phyloP scores from a whole-genome alignment of 108 stramenopile genomes.

The Skeletonema tropicum region DNA sequence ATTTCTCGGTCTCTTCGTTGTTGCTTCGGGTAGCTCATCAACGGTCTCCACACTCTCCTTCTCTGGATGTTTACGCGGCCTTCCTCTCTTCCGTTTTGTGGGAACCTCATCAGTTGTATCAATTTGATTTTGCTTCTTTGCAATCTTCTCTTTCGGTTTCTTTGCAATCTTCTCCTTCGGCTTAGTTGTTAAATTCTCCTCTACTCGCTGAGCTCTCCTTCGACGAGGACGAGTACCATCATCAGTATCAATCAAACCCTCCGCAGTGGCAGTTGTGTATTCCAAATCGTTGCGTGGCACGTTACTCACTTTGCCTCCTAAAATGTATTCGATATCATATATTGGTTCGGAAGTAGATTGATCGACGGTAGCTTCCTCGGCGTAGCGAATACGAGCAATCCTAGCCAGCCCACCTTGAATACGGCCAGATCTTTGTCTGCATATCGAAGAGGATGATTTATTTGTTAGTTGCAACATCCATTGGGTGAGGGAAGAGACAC shows the following conservation, averaged over 20 bases:
- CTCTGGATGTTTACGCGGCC: neutral
- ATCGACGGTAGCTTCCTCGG: neutral
- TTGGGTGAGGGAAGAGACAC: neutral
- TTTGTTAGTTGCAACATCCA: neutral
- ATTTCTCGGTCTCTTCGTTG: slow-evolving; percentile 19
- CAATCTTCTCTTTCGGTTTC: neutral
- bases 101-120: slow-evolving; percentile 8
- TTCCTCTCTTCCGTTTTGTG: slow-evolving; percentile 43
- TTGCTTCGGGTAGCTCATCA: neutral
- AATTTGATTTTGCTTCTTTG: neutral
- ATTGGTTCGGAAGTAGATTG: neutral
- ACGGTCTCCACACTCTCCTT: neutral
- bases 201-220: neutral
- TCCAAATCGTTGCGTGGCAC: slow-evolving; percentile 48
- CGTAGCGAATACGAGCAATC: slow-evolving; percentile 14
- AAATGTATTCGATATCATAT: slow-evolving; percentile 44
- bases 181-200: neutral
- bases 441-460: neutral
- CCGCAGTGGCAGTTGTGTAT: slow-evolving; percentile 65
- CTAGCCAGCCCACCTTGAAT: slow-evolving; percentile 45
- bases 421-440: slow-evolving; percentile 32
- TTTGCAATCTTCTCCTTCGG: neutral
- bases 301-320: slow-evolving; percentile 54
- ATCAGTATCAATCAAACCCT: slow-evolving; percentile 61
- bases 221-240: slow-evolving; percentile 13